These are phyloP conservation scores for Salvia hispanica DNA, from an alignment of 257 asterid species.

Conservation along the genomic window DNA sequence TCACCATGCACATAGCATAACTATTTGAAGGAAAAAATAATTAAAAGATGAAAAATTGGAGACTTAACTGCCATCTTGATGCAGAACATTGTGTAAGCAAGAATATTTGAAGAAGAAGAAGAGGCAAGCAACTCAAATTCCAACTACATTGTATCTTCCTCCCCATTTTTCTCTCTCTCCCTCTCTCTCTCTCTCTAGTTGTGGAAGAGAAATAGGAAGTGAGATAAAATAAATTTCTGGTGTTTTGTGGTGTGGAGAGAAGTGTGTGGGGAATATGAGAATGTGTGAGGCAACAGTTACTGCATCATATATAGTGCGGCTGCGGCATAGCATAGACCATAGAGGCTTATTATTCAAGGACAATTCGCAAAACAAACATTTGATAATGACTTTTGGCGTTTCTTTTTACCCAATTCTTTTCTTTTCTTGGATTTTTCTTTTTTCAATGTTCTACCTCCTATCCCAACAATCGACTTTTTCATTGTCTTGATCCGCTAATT, in stretches of 20 bases:
- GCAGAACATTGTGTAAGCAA: constrained; percentile 41
- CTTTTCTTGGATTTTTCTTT: constrained; percentile 19
- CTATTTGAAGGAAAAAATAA: neutral
- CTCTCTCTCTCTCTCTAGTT: neutral
- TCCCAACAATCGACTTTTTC: constrained; percentile 17
- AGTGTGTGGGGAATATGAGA: constrained; percentile 22
- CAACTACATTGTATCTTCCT: constrained; percentile 36
- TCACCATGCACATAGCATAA: neutral
- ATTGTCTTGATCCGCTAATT: constrained; percentile 11
- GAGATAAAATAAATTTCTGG: neutral
- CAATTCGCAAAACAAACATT: neutral
- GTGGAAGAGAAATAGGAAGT: neutral
- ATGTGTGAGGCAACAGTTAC: constrained; percentile 35
- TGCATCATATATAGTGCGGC: neutral
- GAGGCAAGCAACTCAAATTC: constrained; percentile 29
- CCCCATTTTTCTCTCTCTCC: constrained; percentile 26
- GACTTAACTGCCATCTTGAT: constrained; percentile 47
- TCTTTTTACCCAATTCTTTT: constrained; percentile 18
- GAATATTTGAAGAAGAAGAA: constrained; percentile 38
- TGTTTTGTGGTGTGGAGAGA: constrained; percentile 20
- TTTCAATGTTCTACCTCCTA: neutral
- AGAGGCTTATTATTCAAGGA: constrained; percentile 3
- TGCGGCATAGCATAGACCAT: no score
- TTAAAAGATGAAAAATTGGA: neutral
- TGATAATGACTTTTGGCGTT: constrained; percentile 26